phyloP scores from a whole-genome alignment of 1,284 basidiomycete genomes.

The Ganoderma lucidum region DNA sequence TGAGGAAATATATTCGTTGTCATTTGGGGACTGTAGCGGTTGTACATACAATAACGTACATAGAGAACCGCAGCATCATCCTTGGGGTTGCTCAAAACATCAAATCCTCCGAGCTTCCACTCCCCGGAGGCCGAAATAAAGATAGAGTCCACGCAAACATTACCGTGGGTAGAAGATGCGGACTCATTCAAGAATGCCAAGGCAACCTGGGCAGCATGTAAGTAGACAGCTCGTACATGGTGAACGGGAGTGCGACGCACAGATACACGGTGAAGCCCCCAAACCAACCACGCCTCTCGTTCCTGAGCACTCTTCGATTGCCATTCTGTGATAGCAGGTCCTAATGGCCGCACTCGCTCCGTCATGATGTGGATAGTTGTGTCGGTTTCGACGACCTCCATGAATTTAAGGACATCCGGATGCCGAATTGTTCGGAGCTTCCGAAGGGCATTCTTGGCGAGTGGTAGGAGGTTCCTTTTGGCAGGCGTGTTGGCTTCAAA shows the following conservation, averaged over 20 bases:
- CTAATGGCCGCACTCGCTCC: slow-evolving; percentile 87
- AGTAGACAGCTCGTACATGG: not conserved
- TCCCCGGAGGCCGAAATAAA: slow-evolving; percentile 94
- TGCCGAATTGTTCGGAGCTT: slow-evolving; percentile 94
- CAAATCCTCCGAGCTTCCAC: slow-evolving; percentile 97
- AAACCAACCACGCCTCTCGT: slow-evolving; percentile 89
- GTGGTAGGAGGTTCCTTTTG: slow-evolving; percentile 67
- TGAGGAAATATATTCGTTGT: slow-evolving; percentile 46
- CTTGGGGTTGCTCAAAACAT: slow-evolving; percentile 83
- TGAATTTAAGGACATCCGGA: slow-evolving; percentile 95
- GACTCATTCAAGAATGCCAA: slow-evolving; percentile 92
- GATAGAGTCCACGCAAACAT: slow-evolving; percentile 80
- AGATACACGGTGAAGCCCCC: slow-evolving; percentile 92
- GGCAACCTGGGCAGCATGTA: slow-evolving; percentile 68
- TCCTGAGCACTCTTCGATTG: slow-evolving; percentile 67
- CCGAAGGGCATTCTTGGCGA: slow-evolving; percentile 92
- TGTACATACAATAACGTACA: slow-evolving; percentile 60
- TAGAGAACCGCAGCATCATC: slow-evolving; percentile 83
- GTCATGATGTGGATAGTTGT: slow-evolving; percentile 92
- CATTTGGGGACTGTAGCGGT: slow-evolving; percentile 27
- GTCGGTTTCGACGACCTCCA: slow-evolving; percentile 93
- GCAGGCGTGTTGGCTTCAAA: slow-evolving; percentile 78
- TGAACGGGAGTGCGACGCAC: slow-evolving; percentile 58
- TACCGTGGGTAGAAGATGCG: slow-evolving; percentile 89
- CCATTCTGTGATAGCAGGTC: slow-evolving; percentile 71